These are phyloP conservation scores for Tulasnella sp. DNA, from an alignment of 768 basidiomycete genomes.

Conservation along the genomic window DNA sequence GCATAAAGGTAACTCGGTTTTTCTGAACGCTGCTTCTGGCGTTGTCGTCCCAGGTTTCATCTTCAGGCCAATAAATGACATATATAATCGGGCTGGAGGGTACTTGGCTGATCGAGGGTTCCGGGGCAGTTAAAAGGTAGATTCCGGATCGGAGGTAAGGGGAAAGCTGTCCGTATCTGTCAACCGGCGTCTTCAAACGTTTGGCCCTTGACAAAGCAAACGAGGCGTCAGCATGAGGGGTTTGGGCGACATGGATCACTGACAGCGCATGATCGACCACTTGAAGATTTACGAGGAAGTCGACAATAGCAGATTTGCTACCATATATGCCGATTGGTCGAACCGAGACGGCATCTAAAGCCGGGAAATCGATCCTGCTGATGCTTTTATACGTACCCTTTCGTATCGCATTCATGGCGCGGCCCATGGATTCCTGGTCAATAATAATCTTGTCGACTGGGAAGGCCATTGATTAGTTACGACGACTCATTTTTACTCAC, in stretches of 20 bases:
- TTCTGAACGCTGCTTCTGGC: constrained; percentile 47
- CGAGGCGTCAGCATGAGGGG: no score
- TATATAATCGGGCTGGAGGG: constrained; percentile 45
- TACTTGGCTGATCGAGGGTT: background rate
- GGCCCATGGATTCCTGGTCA: constrained; percentile 52
- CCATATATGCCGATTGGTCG: constrained; percentile 64
- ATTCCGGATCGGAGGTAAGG: constrained; percentile 27
- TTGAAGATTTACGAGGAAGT: constrained; percentile 48
- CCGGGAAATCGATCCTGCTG: constrained; percentile 60
- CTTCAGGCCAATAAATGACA: constrained; percentile 64
- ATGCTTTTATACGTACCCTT: constrained; percentile 59
- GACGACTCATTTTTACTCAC: no score
- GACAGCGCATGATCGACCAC: constrained; percentile 45
- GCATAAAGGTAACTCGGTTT: constrained; percentile 65
- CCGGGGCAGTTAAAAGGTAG: background rate
- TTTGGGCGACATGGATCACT: constrained; percentile 44
- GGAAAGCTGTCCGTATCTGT: background rate
- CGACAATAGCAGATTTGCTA: constrained; percentile 54
- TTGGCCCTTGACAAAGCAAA: no score
- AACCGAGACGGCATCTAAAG: constrained; percentile 51
- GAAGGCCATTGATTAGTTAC: constrained; percentile 40
- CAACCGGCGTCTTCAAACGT: no score
- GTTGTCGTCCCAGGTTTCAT: constrained; percentile 53
- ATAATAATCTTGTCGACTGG: constrained; percentile 62
- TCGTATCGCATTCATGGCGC: constrained; percentile 53